Conservation (phyloP, 495 filamentous ascomycete species). For the Ascobolus immersus region DNA sequence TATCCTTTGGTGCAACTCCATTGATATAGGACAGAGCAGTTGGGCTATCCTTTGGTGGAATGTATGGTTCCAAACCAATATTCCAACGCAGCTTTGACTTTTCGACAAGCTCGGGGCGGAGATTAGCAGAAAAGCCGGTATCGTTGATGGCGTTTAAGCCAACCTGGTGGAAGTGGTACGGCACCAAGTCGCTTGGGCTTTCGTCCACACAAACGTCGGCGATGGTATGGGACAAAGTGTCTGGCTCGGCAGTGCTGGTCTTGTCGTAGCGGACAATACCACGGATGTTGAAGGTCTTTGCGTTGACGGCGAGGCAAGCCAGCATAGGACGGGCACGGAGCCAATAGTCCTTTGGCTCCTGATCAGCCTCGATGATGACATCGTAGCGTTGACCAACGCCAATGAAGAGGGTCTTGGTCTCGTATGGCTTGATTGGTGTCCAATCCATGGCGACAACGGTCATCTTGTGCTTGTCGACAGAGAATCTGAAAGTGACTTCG, state of each 20-base stretch:
- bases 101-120: too few relatives aligned
- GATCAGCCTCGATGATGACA: conserved; percentile 40
- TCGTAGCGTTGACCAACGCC: conserved; percentile 49
- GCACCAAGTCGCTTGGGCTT: conserved; percentile 18
- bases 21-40: too few relatives aligned
- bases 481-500: too few relatives aligned
- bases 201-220: conserved; percentile 21
- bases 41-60: too few relatives aligned
- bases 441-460: conserved; percentile 20
- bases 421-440: conserved; percentile 25
- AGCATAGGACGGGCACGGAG: conserved; percentile 30
- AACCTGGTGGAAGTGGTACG: too few relatives aligned
- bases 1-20: too few relatives aligned
- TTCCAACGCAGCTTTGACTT: too few relatives aligned
- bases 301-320: conserved; percentile 22
- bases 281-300: conserved; percentile 23
- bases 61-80: too few relatives aligned
- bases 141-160: too few relatives aligned
- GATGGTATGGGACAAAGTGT: conserved; percentile 11
- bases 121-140: too few relatives aligned
- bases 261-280: conserved; percentile 32
- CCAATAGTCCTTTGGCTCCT: too few relatives aligned
- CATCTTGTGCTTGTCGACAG: conserved; percentile 21
- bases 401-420: conserved; percentile 24
- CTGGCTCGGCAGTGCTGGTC: conserved; percentile 16